Percentiles rank a stretch among this genome's conserved stretches.
Evolutionary conservation across 257 asterid species (phyloP).

Genomic region (Haberlea rhodopensis): DNA sequence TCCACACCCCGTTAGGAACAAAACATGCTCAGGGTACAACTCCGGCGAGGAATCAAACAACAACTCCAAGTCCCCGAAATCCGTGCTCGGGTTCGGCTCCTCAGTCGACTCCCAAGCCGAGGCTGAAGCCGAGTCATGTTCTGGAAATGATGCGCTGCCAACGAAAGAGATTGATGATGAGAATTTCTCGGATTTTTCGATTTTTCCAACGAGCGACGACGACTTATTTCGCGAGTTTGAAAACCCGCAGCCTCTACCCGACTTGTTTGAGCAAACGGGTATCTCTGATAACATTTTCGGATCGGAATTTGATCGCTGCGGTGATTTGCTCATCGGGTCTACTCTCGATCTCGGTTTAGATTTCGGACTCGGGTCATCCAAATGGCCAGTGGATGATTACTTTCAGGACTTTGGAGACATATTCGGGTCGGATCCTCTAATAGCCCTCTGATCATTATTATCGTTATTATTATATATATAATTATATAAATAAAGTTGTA

Average conservation of each 20-base stretch:
- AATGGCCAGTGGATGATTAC: constrained; percentile 39
- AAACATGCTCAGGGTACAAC: constrained; percentile 37
- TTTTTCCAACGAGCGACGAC: constrained; percentile 7
- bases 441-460: constrained; percentile 51
- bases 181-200: constrained; percentile 27
- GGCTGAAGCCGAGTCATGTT: constrained; percentile 34
- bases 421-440: constrained; percentile 84
- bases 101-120: constrained; percentile 34
- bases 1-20: constrained; percentile 26
- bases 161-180: constrained; percentile 16
- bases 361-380: constrained; percentile 34
- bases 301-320: constrained; percentile 12
- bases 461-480: constrained; percentile 7
- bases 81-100: constrained; percentile 49
- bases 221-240: constrained; percentile 32
- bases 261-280: constrained; percentile 33
- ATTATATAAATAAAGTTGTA: not conserved
- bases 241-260: constrained; percentile 28
- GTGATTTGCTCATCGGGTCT: constrained; percentile 25
- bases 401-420: constrained; percentile 63
- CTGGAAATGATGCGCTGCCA: constrained; percentile 9
- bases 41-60: constrained; percentile 49
- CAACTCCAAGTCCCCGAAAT: constrained; percentile 54
- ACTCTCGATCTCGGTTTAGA: constrained; percentile 3
- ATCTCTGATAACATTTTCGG: constrained; percentile 27